Base-by-base conservation (phyloP, 768 basidiomycete genomes). In the Hygrophorus russula region DNA sequence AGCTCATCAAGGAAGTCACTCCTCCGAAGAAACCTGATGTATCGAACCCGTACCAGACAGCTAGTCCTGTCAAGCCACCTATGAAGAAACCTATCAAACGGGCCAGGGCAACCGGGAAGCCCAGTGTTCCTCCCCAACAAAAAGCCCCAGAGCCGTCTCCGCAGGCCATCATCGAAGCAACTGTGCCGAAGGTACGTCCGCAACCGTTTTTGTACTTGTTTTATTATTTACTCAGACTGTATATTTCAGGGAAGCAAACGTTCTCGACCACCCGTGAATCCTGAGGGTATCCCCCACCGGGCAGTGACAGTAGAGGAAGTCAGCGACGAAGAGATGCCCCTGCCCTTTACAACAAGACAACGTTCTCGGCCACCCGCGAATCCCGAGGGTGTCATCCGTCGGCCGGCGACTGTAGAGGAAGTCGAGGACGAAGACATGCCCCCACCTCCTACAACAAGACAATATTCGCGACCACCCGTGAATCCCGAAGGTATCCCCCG, bases 31-130 rank as follows among this genome's bases (percentile, higher is more conserved):
- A 66, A 46, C 69, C 74, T 15, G 84, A 82, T 51, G 32, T 86
- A 34, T 74, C 73, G 41, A 89, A 89, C 56, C 86, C 86, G 0
- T 88, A 89, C 53, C 80, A 87, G 56, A 70, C 73, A 14, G 76
- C 78, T 12, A 82, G 74, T 51, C 82, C 82, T 31, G 72, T 83
- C 14, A 65, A 60, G 14, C 68, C 67, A 9, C 68, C 71, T 2
- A 60, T 65, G 39, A 49, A 59, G 10, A 69, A 71, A 52, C 66
- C 58, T 50, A 55, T 60, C 18, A 76, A 65, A 54, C 68, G 74
- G 41, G 50, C 65, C 20, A 61, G 71, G 45, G 55, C 64, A 9
- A 65, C 66, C 9, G 66, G 66, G 2, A 71, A 68, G 49, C 60
- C 69, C 5, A 44, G 61, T 19, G 44, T 45, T 3, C 60, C 64